Evolutionary conservation across 208 protist species (phyloP), one percentile per base, ranked within the genome.

Genomic region (Leishmania major): DNA sequence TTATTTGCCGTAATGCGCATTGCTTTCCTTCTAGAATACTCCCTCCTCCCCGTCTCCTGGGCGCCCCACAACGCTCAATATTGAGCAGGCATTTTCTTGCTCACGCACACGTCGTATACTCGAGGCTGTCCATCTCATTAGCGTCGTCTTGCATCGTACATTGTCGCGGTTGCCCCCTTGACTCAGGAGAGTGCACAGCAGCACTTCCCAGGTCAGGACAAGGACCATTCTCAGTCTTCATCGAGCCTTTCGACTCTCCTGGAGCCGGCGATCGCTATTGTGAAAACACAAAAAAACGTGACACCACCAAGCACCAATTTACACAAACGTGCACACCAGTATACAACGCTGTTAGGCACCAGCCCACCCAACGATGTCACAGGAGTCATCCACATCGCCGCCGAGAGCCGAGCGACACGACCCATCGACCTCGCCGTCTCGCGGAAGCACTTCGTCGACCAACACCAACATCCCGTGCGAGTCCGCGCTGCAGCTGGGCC

Each of bases 371-470:
- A 49, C 40, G 15, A 82, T 82, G 79, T 59, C 69, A 40, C 71
- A 77, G 10, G 55, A 77, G 43, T 31, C 35, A 25, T 31, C 53
- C 25, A 4, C 67, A 11, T 31, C 78, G 62, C 40, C 5, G 47
- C 19, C 59, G 35, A 25, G n/a, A 19, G 79, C 11, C 6, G 55
- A 70, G 25, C 62, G 1, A 1, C 57, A 43, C 19, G 22, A 74
- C 35, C 31, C 69, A 62, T 64, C 72, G 17, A 25, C 55, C 1
- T 67, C 76, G 78, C 76, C 64, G 37, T 72, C 87, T 22, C 82
- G 90, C 70, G 83, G 70, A 67, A 93, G 88, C 77, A 91, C 90
- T 5, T 91, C 88, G 49, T 90, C 88, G 11, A 90, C 90, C 1
- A 84, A 84, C 57, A 71, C 77, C 15, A 82, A 40, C 60, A 87